A percentile compares a stretch with the other conserved stretches of the same genome.
Conservation (phyloP, 1,284 basidiomycete species). For the Leccinum griseonigrum region DNA sequence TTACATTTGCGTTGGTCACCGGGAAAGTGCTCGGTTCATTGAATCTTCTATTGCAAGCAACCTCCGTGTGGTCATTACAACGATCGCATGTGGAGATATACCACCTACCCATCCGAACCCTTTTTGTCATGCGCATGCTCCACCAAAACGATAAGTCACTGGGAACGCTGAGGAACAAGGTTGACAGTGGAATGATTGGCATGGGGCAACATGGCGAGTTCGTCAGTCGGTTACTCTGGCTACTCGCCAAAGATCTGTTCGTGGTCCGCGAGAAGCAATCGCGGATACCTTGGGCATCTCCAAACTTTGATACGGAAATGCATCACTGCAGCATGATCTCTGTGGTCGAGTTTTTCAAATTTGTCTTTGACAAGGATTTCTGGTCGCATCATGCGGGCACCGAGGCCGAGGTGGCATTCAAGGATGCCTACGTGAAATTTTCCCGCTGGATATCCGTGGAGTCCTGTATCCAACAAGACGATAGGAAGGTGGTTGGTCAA, state of each 20-base stretch:
- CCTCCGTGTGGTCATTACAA: not conserved
- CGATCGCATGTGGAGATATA: not conserved
- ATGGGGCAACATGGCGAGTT: not conserved
- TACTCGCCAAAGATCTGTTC: not conserved
- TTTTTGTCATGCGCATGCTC: not conserved
- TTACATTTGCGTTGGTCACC: not conserved
- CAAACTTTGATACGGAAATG: not conserved
- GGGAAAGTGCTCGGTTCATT: not conserved
- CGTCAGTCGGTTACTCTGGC: not conserved
- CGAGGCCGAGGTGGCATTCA: too few species aligned
- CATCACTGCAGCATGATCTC: not conserved
- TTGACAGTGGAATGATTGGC: not conserved
- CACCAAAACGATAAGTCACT: not conserved
- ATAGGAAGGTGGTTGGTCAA: too few species aligned
- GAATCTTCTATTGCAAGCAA: not conserved
- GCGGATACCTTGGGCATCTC: not conserved
- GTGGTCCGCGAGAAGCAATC: not conserved
- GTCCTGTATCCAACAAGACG: too few species aligned
- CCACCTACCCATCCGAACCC: not conserved
- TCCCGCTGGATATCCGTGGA: too few species aligned
- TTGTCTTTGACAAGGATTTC: too few species aligned
- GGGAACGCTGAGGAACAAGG: not conserved
- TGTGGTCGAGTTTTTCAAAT: not conserved
- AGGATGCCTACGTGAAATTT: too few species aligned
- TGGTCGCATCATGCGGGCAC: too few species aligned